Percentiles rank a stretch among this genome's conserved stretches.
These are phyloP conservation scores for Rhizophagus clarus DNA, from an alignment of 192 early-diverging fungal genomes.

Conservation along the genomic window DNA sequence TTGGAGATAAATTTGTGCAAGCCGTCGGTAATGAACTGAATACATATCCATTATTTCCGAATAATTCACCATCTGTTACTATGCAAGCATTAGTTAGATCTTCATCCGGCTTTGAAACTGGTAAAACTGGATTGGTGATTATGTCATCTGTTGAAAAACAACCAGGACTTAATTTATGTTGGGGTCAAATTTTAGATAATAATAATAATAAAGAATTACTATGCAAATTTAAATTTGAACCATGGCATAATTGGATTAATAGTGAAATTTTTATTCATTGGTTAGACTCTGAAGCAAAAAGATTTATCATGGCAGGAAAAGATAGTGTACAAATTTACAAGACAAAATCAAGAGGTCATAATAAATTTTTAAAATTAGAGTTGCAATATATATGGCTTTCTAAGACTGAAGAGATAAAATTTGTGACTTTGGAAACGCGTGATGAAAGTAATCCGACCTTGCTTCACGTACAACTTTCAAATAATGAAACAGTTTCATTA, in stretches of 20 bases:
- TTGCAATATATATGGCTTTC: background rate
- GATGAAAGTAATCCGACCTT: background rate
- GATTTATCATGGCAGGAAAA: background rate
- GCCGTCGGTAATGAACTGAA: background rate
- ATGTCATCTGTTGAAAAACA: background rate
- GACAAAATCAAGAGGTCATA: background rate
- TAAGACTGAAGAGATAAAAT: background rate
- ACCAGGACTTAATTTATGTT: background rate
- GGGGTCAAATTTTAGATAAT: background rate
- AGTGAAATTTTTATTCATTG: background rate
- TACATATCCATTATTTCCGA: background rate
- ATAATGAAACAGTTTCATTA: background rate
- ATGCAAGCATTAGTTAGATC: background rate
- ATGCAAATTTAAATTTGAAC: slow-evolving; percentile 12
- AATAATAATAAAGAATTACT: background rate
- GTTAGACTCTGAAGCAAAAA: background rate
- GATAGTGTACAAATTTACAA: slow-evolving; percentile 11
- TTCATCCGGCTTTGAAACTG: background rate
- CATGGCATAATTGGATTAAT: background rate
- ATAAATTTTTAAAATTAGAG: background rate
- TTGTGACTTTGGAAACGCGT: background rate
- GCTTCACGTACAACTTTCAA: background rate
- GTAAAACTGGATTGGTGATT: background rate
- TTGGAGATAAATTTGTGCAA: background rate
- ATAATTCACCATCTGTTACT: background rate